Base-by-base conservation (phyloP, 108 stramenopile species). In the Thalassiosira profunda region DNA sequence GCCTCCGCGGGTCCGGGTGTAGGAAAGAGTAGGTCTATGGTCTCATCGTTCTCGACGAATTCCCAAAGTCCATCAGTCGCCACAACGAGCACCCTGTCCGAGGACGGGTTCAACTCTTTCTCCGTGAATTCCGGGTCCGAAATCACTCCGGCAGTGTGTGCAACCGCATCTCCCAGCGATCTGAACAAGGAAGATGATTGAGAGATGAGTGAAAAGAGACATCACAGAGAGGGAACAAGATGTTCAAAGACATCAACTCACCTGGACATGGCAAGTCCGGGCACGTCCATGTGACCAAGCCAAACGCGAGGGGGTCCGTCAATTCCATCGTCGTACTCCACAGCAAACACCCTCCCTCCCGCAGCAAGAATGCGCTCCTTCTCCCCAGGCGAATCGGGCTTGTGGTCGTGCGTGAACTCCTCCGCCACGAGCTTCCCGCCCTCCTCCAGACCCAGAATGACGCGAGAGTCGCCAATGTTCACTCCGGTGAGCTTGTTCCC, bases 41-140 rank as follows among this genome's bases (percentile, higher is more conserved):
- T 94, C 74, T 98, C 97, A 59, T 96, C 88, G 71, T 98, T 92
- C 38, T 76, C 82, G 34, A 99, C 84, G 84, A 99, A 99, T 80
- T 99, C 98, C 97, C 97, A 99, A 10, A 99, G 91, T 24, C 98
- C 98, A 67, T 99, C 98, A 6, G 96, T 94, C 12, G 97, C 98
- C 35, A 98, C 76, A 25, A 99, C 93, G 51, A 99, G 67, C 67
- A 96, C 89, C 62, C 91, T 90, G 58, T 95, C 95, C 12, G 84
- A 64, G 24, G 76, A 79, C 12, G 94, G 86, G 58, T 96, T 82
- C 49, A 95, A 70, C 46, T 91, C 82, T 40, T 73, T 86, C 63
- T 92, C 96, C 14, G 87, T 86, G 64, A 96, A 96, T 67, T 99
- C 98, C 12, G 98, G 97, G 41, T 96, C 91, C 6, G 94, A 95